A percentile compares a stretch with the other conserved stretches of the same genome.
phyloP scores from a whole-genome alignment of 2,329 filamentous ascomycete species.

The Tympanopsis confertula region DNA sequence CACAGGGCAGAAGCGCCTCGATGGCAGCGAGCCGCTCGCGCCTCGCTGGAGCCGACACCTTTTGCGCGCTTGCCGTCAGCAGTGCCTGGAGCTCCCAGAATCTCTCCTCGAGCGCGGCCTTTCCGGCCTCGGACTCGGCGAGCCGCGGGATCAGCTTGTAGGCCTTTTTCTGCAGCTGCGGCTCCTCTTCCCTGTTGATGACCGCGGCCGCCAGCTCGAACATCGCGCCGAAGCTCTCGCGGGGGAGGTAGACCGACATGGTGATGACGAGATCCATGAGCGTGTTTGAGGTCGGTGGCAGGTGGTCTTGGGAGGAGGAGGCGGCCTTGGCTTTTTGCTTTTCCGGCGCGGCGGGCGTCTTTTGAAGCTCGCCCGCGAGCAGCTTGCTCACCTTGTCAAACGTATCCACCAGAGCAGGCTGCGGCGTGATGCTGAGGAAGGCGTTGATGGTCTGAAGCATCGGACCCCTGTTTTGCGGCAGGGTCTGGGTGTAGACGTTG shows the following conservation, averaged over 20 bases:
- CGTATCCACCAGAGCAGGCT: slow-evolving; percentile 69
- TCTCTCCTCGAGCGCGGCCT: slow-evolving; percentile 63
- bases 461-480: slow-evolving; percentile 81
- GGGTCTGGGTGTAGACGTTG: slow-evolving; percentile 94
- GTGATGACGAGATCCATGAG: slow-evolving; percentile 95
- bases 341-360: slow-evolving; percentile 36
- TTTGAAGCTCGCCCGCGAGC: slow-evolving; percentile 60
- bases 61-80: slow-evolving; percentile 67
- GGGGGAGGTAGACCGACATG: slow-evolving; percentile 83
- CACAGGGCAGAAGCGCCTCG: slow-evolving; percentile 64
- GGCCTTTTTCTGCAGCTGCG: slow-evolving; percentile 95
- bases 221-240: slow-evolving; percentile 71
- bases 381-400: slow-evolving; percentile 78
- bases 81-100: slow-evolving; percentile 69
- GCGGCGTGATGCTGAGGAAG: slow-evolving; percentile 78
- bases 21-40: slow-evolving; percentile 79
- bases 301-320: slow-evolving; percentile 41
- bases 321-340: slow-evolving; percentile 54
- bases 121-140: slow-evolving; percentile 67
- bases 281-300: slow-evolving; percentile 88
- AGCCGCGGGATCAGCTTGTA: slow-evolving; percentile 95
- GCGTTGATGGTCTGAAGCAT: slow-evolving; percentile 92
- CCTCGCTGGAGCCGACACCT: slow-evolving; percentile 77
- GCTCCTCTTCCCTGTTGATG: slow-evolving; percentile 70
- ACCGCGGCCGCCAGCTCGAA: slow-evolving; percentile 80